Evolutionary conservation across 768 basidiomycete genomes (phyloP), one percentile per base, ranked within the genome.

Genomic region (Pholiota molesta): DNA sequence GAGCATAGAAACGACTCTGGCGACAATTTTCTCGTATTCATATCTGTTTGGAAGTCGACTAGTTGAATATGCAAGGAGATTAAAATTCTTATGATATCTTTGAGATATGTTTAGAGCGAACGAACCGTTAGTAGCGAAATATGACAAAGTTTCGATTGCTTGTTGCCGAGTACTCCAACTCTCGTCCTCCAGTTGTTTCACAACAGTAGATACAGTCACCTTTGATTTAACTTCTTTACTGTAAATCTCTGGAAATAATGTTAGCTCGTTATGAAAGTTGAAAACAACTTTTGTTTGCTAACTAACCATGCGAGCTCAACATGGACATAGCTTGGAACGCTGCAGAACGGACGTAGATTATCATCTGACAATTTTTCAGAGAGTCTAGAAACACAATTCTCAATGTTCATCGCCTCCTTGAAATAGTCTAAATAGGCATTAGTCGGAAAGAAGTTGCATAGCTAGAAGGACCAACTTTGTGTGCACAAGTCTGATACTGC

Each of bases 211-310:
- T 10, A 49, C 14, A 21, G 23, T 2, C 21, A 49, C 21, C 23
- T 10, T 10, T 13, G 47, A 23, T 49, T 26, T 49, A 14, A 49
- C 23, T 3, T 49, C 47, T 5, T 49, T 49, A 5, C 10, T 26
- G 13, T 49, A 49, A 19, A 49, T 23, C 13, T 49, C 47, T 49
- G 11, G 11, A 8, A 26, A 49, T 49, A 11, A 9, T 49, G 11
- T 49, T 21, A 49, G 44, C 4, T 10, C 7, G 11, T 13, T 37
- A 37, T 2, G 26, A 26, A 26, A 7, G 39, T 85, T 13, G 7
- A 8, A 49, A 2, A 14, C 1, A 21, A 5, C 8, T 11, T 10
- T n/a, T 5, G 21, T 49, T 49, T n/a, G 42, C 47, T 23, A 21
- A 49, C 47, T 23, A 21, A 49, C 47, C 47, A 49, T 49, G 13